Evolutionary conservation across 768 basidiomycete genomes (phyloP).

Genomic region (Leucosporidium scottii): DNA sequence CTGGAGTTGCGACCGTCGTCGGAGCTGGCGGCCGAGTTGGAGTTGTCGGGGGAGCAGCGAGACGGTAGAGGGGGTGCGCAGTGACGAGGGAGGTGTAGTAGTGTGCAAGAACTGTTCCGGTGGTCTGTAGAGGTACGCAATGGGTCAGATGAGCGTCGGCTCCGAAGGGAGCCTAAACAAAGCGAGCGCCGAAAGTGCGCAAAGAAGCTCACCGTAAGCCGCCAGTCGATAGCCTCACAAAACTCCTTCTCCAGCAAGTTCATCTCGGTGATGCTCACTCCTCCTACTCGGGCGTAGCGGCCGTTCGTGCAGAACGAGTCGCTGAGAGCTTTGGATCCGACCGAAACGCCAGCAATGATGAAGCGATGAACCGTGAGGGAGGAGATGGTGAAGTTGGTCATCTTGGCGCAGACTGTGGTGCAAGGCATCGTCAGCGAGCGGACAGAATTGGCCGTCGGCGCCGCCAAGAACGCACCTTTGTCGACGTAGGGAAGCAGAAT

Average conservation of each 20-base stretch:
- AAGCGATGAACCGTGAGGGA: conserved; percentile 97
- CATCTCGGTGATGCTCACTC: conserved; percentile 81
- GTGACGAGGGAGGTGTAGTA: conserved; percentile 36
- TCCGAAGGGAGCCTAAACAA: not conserved
- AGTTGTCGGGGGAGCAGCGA: conserved; percentile 7
- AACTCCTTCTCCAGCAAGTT: conserved; percentile 94
- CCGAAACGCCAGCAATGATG: conserved; percentile 84
- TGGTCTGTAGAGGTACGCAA: conserved; percentile 12
- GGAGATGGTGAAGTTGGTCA: conserved; percentile 82
- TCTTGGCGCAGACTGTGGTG: conserved; percentile 63
- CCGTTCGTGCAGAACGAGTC: conserved; percentile 92
- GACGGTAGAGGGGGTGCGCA: conserved; percentile 26
- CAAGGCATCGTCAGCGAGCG: not conserved
- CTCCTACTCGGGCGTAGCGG: conserved; percentile 93
- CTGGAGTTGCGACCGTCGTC: not conserved
- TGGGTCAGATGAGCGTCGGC: not conserved
- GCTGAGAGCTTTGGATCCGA: conserved; percentile 88
- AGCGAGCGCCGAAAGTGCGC: not conserved
- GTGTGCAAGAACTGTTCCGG: conserved; percentile 31
- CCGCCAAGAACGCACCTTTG: conserved; percentile 43
- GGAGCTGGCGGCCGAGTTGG: not conserved
- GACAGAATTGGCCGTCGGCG: not conserved
- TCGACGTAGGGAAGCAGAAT: conserved; percentile 85
- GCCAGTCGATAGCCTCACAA: conserved; percentile 84
- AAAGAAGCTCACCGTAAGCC: conserved; percentile 61